Conservation (phyloP, 352 stramenopile genomes). For the Phytophthora boehmeriae region DNA sequence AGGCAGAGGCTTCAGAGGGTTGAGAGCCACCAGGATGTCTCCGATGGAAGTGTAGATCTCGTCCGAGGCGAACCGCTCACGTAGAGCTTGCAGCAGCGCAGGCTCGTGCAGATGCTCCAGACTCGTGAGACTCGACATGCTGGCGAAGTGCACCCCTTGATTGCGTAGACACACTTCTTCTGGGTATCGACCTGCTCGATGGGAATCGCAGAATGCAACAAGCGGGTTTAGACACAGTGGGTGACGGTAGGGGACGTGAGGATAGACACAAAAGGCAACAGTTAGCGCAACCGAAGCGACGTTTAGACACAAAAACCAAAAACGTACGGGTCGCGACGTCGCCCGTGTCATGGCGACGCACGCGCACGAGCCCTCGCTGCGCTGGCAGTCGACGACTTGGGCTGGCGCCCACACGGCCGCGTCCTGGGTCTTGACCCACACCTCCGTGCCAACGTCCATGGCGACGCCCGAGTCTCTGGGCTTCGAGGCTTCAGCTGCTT, state of each 20-base stretch:
- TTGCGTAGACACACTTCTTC: conserved; percentile 76
- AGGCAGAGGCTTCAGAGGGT: conserved; percentile 79
- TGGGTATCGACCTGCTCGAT: conserved; percentile 37
- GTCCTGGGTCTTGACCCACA: conserved; percentile 75
- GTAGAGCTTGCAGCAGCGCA: conserved; percentile 79
- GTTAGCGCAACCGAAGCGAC: not conserved
- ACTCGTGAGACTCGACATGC: conserved; percentile 69
- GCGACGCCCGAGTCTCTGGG: conserved; percentile 1
- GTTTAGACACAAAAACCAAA: conserved; percentile 24
- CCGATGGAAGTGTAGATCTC: conserved; percentile 90
- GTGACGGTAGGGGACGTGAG: too few species aligned
- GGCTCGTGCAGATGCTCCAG: conserved; percentile 88
- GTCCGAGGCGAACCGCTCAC: conserved; percentile 73
- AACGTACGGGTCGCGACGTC: conserved; percentile 51
- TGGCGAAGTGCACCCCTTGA: conserved; percentile 52
- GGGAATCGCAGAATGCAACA: not conserved
- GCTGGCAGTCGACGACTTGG: conserved; percentile 74
- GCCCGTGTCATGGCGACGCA: conserved; percentile 38
- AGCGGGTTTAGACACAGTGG: too few species aligned
- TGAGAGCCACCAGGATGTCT: conserved; percentile 85
- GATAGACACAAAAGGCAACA: not conserved
- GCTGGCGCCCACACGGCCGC: conserved; percentile 66
- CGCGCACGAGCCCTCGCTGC: conserved; percentile 54
- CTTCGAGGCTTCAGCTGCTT: not conserved
- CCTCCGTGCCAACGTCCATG: conserved; percentile 86